Percentiles rank a stretch among this genome's conserved stretches.
These are phyloP conservation scores for Termitomyces sp. DNA, from an alignment of 768 basidiomycete genomes.

Conservation along the genomic window DNA sequence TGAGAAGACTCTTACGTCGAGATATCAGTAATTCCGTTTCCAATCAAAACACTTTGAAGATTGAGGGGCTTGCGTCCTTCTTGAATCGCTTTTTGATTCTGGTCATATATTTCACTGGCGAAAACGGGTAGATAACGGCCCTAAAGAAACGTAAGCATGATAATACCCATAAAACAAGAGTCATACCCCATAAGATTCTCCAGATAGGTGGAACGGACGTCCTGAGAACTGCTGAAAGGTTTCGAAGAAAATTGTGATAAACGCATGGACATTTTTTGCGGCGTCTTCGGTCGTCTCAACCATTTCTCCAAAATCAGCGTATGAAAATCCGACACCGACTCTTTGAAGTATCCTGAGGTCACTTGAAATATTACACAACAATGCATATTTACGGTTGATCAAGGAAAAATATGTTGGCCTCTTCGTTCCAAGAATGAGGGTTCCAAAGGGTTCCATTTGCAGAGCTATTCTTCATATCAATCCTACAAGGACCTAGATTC, in stretches of 20 bases:
- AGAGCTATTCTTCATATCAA: constrained; percentile 52
- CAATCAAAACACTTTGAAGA: constrained; percentile 64
- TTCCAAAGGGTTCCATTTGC: constrained; percentile 60
- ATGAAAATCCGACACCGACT: constrained; percentile 69
- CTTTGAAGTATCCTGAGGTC: constrained; percentile 21
- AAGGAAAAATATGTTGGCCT: constrained; percentile 66
- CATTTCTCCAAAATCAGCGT: constrained; percentile 62
- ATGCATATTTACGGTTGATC: constrained; percentile 47
- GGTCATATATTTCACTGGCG: constrained; percentile 71
- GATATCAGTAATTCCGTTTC: constrained; percentile 48
- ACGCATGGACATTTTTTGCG: constrained; percentile 68
- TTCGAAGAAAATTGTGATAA: constrained; percentile 76
- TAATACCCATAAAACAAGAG: background rate
- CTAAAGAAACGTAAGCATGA: constrained; percentile 25
- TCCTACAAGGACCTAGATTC: constrained; percentile 33
- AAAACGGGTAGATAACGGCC: constrained; percentile 72
- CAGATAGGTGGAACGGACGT: constrained; percentile 64
- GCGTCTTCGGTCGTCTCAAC: constrained; percentile 79
- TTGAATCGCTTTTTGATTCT: constrained; percentile 48
- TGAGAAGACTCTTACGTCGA: constrained; percentile 28
- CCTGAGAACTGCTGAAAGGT: constrained; percentile 70
- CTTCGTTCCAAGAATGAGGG: constrained; percentile 60
- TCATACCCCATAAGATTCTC: constrained; percentile 73
- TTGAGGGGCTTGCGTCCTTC: constrained; percentile 58
- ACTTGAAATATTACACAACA: background rate